These are phyloP conservation scores for Lyophyllum shimeji DNA, from an alignment of 768 basidiomycete genomes.

Conservation along the genomic window DNA sequence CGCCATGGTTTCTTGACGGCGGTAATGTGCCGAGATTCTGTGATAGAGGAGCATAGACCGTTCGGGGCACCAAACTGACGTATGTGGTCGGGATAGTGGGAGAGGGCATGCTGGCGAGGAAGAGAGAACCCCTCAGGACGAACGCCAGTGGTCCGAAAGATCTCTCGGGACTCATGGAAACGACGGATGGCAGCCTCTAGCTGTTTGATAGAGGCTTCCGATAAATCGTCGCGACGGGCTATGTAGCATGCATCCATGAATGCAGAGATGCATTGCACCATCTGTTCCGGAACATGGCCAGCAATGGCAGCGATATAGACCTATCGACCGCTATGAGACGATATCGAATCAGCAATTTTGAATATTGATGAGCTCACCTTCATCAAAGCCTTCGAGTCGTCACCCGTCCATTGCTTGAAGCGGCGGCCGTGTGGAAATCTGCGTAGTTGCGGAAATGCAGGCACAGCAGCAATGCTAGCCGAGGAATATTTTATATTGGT, in stretches of 20 bases:
- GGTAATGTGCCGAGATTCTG: background rate
- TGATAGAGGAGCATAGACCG: background rate
- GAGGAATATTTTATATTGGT: background rate
- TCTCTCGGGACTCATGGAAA: background rate
- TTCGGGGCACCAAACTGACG: background rate
- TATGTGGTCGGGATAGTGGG: background rate
- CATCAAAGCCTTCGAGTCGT: conserved; percentile 34
- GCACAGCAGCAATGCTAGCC: background rate
- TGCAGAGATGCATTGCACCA: background rate
- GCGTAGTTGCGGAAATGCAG: background rate
- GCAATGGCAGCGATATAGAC: conserved; percentile 8
- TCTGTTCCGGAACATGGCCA: conserved; percentile 14
- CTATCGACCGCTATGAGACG: conserved; percentile 7
- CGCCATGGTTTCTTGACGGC: background rate
- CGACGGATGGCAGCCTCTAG: background rate
- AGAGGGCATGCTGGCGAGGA: background rate
- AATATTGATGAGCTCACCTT: conserved; percentile 20
- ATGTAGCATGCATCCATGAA: background rate
- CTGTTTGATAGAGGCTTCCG: background rate
- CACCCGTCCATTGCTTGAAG: conserved; percentile 31
- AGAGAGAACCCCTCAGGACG: background rate
- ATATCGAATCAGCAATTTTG: conserved; percentile 24
- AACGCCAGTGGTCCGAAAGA: background rate
- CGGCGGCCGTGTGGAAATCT: conserved; percentile 23
- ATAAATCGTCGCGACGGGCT: background rate